A percentile compares a stretch with the other conserved stretches of the same genome.
Conservation (phyloP, 1,284 basidiomycete genomes). For the Tylopilus orsonianus region DNA sequence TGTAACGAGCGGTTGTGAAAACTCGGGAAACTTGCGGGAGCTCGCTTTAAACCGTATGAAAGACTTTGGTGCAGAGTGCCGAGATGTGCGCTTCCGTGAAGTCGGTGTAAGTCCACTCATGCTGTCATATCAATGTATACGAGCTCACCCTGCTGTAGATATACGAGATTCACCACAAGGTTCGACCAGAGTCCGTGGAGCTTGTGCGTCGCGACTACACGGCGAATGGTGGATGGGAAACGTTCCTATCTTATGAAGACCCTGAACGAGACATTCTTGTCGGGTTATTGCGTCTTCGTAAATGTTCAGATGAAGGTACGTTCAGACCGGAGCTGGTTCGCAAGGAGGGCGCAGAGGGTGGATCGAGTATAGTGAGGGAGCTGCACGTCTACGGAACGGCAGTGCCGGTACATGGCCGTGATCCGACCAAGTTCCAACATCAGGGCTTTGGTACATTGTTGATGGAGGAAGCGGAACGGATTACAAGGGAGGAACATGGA, state of each 20-base stretch:
- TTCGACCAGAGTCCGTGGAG: slow-evolving; percentile 94
- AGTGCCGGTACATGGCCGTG: slow-evolving; percentile 94
- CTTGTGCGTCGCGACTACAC: slow-evolving; percentile 96
- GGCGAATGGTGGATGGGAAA: slow-evolving; percentile 99
- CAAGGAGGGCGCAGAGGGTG: slow-evolving; percentile 67
- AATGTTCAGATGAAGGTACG: slow-evolving; percentile 95
- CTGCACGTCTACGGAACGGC: slow-evolving; percentile 99
- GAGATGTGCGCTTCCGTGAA: slow-evolving; percentile 97
- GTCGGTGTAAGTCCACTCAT: slow-evolving; percentile 74
- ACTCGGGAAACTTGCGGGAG: slow-evolving; percentile 95
- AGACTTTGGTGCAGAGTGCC: slow-evolving; percentile 97
- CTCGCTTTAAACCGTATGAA: slow-evolving; percentile 97
- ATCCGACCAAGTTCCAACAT: slow-evolving; percentile 98
- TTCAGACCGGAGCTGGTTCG: slow-evolving; percentile 90
- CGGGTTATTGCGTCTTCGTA: slow-evolving; percentile 88
- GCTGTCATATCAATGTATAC: neutral
- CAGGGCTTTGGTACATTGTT: slow-evolving; percentile 95
- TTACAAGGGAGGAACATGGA: slow-evolving; percentile 97
- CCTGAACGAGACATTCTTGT: slow-evolving; percentile 96
- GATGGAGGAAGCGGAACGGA: slow-evolving; percentile 99
- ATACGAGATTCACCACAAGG: slow-evolving; percentile 98
- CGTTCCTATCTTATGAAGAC: slow-evolving; percentile 98
- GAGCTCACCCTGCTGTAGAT: slow-evolving; percentile 51
- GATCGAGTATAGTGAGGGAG: slow-evolving; percentile 94
- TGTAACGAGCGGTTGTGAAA: slow-evolving; percentile 96